Evolutionary conservation across 75 land plant species (phyloP).

Genomic region (Selaginella moellendorffii): DNA sequence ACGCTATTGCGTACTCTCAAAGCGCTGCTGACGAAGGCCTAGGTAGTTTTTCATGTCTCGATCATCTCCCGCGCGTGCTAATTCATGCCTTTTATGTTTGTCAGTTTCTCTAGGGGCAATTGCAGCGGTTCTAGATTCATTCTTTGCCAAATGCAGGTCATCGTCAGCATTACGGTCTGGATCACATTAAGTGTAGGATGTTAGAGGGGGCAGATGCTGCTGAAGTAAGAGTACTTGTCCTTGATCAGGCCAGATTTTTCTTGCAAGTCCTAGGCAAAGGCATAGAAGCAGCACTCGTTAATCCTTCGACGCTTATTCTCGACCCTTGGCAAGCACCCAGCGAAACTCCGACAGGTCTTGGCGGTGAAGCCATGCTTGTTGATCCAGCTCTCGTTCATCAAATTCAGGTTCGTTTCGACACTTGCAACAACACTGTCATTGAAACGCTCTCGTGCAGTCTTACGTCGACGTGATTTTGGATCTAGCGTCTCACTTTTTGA

Average conservation of each 20-base stretch:
- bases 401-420: constrained; percentile 47
- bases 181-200: constrained; percentile 87
- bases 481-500: constrained; percentile 95
- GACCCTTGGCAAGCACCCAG: constrained; percentile 95
- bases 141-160: no score
- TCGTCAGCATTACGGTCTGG: no score
- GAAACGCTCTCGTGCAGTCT: constrained; percentile 36
- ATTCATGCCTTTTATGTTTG: no score
- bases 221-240: constrained; percentile 88
- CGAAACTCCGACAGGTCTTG: constrained; percentile 66
- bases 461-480: constrained; percentile 93
- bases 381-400: constrained; percentile 64
- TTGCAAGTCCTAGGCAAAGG: constrained; percentile 96
- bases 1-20: no score
- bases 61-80: no score
- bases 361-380: constrained; percentile 78
- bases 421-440: not conserved
- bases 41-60: no score
- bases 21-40: no score
- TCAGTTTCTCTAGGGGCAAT: no score
- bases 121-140: no score
- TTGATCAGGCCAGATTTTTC: constrained; percentile 91
- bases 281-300: constrained; percentile 87
- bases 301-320: constrained; percentile 68
- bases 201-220: constrained; percentile 95